Evolutionary conservation across 2,329 filamentous ascomycete species (phyloP), one percentile per base, ranked within the genome.

Genomic region (Exophiala calicioides): DNA sequence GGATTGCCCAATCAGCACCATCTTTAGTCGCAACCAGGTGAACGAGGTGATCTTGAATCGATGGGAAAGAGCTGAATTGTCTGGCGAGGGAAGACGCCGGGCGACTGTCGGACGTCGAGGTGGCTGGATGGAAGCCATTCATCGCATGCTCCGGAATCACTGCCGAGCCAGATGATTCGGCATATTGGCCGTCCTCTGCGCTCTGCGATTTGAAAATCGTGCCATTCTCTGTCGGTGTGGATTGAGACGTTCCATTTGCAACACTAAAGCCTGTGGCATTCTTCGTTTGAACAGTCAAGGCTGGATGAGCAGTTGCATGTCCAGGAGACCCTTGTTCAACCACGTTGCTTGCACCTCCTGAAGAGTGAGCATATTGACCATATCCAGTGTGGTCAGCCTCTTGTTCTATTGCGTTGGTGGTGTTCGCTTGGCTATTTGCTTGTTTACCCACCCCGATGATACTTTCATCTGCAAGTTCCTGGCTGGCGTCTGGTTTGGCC

Each of bases 21-120:
- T 52, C 43, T 37, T 58, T 58, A 6, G 53, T 50, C 20, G 44
- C 29, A n/a, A 48, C 46, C 12, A 59, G 34, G 4, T 52, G 40
- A 13, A 58, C 42, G n/a, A 59, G 44, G 26, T 59, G 51, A 5
- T 56, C 53, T 4, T 47, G 36, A 13, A 59, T 36, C 13, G 52
- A 44, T n/a, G 40, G 21, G 13, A 55, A 24, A 35, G 46, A 16
- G 20, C 37, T 47, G 39, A 50, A 43, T 3, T 33, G 20, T 41
- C 51, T 47, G n/a, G 19, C 16, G 8, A 16, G 29, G 46, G 39
- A 9, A 35, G 5, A 19, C 7, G 26, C 21, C 16, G 23, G 33
- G 16, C 34, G 35, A 13, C 29, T 2, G 21, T 33, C 18, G n/a
- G 16, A 32, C 18, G 21, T 31, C n/a, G 41, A 20, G 33, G 43